Percentiles rank a stretch among this genome's conserved stretches.
phyloP scores from a whole-genome alignment of 2,329 filamentous ascomycete genomes.

The Aspergillus pseudoviridinutans region DNA sequence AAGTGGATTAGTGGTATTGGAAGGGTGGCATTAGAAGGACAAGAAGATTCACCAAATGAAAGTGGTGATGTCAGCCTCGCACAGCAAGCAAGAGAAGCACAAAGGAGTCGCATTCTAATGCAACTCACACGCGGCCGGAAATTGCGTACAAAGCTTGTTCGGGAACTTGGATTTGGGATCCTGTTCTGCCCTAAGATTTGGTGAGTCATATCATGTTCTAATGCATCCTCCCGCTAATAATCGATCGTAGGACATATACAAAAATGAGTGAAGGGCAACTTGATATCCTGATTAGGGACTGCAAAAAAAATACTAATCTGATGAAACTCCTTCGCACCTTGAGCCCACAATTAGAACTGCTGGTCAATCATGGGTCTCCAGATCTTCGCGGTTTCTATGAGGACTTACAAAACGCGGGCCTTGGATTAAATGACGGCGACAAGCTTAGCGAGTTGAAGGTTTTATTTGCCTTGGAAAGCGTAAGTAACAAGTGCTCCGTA shows the following conservation, averaged over 20 bases:
- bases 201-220: slow-evolving; percentile 2
- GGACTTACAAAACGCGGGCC: not conserved
- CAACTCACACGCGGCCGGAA: slow-evolving; percentile 8
- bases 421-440: not conserved
- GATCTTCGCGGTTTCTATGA: slow-evolving; percentile 13
- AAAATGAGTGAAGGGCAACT: slow-evolving; percentile 7
- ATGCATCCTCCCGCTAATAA: slow-evolving; percentile 5
- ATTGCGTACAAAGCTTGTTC: slow-evolving; percentile 8
- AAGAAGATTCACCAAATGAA: not conserved
- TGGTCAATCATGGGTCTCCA: slow-evolving; percentile 6
- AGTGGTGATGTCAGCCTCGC: not conserved
- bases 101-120: slow-evolving; percentile 1
- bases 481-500: not conserved
- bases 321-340: slow-evolving; percentile 20
- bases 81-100: not conserved
- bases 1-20: slow-evolving; percentile 4
- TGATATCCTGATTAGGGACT: slow-evolving; percentile 4
- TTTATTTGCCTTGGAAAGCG: not conserved
- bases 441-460: not conserved
- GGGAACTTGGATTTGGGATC: slow-evolving; percentile 5
- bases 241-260: slow-evolving; percentile 7
- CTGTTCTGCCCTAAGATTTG: slow-evolving; percentile 10
- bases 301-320: slow-evolving; percentile 14
- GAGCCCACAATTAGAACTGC: slow-evolving; percentile 15
- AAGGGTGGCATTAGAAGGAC: not conserved